These are phyloP conservation scores for Leptographium flavum DNA, from an alignment of 2,329 filamentous ascomycete genomes.

Conservation along the genomic window DNA sequence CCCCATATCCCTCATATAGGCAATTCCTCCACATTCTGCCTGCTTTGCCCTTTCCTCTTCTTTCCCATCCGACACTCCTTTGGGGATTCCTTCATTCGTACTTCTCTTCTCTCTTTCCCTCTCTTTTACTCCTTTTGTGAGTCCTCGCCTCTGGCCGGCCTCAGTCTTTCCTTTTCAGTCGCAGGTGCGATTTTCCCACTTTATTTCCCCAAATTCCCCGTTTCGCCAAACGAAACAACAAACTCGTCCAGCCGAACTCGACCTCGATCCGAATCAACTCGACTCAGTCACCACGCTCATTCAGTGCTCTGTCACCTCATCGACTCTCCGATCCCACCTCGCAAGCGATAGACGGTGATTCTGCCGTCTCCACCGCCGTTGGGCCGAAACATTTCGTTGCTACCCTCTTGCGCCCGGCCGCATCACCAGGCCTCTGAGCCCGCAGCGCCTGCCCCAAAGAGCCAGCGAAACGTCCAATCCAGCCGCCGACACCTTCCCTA, in stretches of 20 bases:
- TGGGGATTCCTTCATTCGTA: background rate
- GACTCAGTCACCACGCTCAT: too few species aligned
- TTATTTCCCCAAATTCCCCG: background rate
- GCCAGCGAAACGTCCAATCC: constrained; percentile 3
- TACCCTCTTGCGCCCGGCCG: background rate
- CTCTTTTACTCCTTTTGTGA: background rate
- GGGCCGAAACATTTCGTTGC: background rate
- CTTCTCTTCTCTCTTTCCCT: background rate
- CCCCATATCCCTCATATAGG: too few species aligned
- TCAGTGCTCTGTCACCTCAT: too few species aligned
- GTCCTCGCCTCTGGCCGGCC: background rate
- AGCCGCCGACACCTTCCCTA: constrained; percentile 12
- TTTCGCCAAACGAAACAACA: background rate
- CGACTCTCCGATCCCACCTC: background rate
- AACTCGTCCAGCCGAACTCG: background rate
- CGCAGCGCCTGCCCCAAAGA: constrained; percentile 1
- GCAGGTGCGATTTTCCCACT: constrained; percentile 2
- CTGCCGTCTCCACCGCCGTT: background rate
- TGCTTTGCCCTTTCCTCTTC: background rate
- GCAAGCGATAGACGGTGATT: background rate
- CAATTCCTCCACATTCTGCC: background rate
- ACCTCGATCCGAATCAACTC: background rate
- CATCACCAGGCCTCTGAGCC: constrained; percentile 4
- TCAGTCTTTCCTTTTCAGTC: background rate
- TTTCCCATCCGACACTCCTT: background rate